Evolutionary conservation across 208 protist species (phyloP).

Genomic region (Leishmania tropica): DNA sequence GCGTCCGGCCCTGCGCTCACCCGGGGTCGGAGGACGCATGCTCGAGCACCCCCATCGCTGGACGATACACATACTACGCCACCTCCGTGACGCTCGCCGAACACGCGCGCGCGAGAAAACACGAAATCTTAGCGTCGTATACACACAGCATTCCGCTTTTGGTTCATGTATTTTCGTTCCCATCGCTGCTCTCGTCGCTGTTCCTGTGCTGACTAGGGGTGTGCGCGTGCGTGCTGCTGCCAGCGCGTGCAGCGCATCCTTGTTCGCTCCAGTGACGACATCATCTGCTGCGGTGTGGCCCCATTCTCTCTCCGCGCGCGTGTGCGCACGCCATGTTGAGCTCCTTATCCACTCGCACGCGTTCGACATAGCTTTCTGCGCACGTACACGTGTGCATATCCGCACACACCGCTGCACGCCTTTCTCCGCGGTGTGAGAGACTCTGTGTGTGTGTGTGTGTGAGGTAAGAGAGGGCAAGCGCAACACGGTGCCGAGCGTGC

Average conservation of each 20-base stretch:
- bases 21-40: background rate
- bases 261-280: too few relatives aligned
- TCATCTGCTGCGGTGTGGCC: background rate
- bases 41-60: background rate
- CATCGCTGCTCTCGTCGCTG: background rate
- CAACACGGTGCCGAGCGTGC: too few relatives aligned
- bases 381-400: background rate
- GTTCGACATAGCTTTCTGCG: background rate
- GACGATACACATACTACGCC: background rate
- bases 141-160: background rate
- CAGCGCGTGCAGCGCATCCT: too few relatives aligned
- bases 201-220: background rate
- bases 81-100: background rate
- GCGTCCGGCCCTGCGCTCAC: background rate
- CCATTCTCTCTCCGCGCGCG: background rate
- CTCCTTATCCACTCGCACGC: background rate
- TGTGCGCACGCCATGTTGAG: background rate
- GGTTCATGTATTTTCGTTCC: too few relatives aligned
- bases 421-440: too few relatives aligned
- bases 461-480: too few relatives aligned
- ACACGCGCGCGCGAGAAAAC: background rate
- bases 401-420: background rate
- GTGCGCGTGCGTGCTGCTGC: too few relatives aligned
- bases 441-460: too few relatives aligned
- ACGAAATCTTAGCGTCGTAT: background rate